These are phyloP conservation scores for Lippia alba DNA, from an alignment of 305 asterid species.

Conservation along the genomic window DNA sequence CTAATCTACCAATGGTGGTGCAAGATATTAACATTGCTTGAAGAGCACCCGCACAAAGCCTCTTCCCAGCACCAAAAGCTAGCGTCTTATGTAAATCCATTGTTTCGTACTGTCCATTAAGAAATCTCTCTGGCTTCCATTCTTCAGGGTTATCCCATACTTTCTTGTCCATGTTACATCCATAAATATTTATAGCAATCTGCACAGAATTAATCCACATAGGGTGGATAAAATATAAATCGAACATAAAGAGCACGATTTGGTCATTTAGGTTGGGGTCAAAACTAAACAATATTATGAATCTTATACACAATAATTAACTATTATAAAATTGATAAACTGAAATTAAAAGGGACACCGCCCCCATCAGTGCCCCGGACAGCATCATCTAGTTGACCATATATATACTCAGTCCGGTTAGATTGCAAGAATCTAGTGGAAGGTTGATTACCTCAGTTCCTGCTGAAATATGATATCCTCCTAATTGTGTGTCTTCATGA, in stretches of 20 bases:
- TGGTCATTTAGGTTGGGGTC: too few species aligned
- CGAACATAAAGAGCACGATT: too few species aligned
- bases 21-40: slow-evolving; percentile 70
- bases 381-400: too few species aligned
- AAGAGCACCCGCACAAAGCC: slow-evolving; percentile 67
- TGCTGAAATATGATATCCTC: slow-evolving; percentile 63
- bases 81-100: slow-evolving; percentile 64
- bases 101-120: slow-evolving; percentile 45
- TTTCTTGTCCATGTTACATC: slow-evolving; percentile 67
- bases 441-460: slow-evolving; percentile 57
- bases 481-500: slow-evolving; percentile 63
- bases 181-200: slow-evolving; percentile 69
- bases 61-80: slow-evolving; percentile 77
- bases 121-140: slow-evolving; percentile 72
- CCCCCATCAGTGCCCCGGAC: too few species aligned
- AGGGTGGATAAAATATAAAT: too few species aligned
- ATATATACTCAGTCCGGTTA: too few species aligned
- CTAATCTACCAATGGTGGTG: slow-evolving; percentile 56
- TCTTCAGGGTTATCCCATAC: slow-evolving; percentile 57
- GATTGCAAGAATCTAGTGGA: too few species aligned
- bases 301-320: too few species aligned
- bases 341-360: too few species aligned
- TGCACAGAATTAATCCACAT: slow-evolving; percentile 12
- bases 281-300: too few species aligned
- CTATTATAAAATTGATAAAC: too few species aligned